phyloP scores from a whole-genome alignment of 2,329 filamentous ascomycete genomes.

The Penicillium sp. region DNA sequence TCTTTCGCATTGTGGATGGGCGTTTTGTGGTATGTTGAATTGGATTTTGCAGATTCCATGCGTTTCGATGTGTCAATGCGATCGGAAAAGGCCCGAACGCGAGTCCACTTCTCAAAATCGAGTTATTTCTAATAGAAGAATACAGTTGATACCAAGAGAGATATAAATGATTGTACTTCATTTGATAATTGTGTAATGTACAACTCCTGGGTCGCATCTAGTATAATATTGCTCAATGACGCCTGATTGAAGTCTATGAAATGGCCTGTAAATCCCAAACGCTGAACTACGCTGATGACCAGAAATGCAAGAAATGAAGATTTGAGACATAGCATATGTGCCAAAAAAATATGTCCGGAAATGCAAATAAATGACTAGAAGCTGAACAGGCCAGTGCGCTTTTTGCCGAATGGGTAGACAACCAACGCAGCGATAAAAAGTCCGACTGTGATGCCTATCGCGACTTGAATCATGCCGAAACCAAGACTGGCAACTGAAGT shows the following conservation, averaged over 20 bases:
- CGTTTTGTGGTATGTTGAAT: neutral
- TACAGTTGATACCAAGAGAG: neutral
- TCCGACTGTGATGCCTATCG: conserved; percentile 52
- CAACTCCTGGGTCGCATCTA: neutral
- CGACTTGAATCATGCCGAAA: conserved; percentile 51
- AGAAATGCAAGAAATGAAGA: neutral
- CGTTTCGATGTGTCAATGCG: neutral
- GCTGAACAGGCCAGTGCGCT: conserved; percentile 50
- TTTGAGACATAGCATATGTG: neutral
- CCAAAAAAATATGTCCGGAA: conserved; percentile 1
- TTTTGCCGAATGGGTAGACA: conserved; percentile 51
- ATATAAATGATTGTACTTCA: neutral
- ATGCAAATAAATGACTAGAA: conserved; percentile 31
- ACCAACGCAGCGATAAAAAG: conserved; percentile 50
- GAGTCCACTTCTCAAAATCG: neutral
- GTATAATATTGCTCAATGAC: conserved; percentile 3
- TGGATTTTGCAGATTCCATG: neutral
- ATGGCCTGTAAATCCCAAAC: conserved; percentile 5
- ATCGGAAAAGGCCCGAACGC: neutral
- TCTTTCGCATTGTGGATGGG: conserved; percentile 3
- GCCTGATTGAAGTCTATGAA: neutral
- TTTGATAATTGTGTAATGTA: neutral
- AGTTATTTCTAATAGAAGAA: neutral
- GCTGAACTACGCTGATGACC: conserved; percentile 8
- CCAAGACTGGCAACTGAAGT: conserved; percentile 49